Base-by-base conservation (phyloP, 2,329 filamentous ascomycete species). In the Cadophora sp. region DNA sequence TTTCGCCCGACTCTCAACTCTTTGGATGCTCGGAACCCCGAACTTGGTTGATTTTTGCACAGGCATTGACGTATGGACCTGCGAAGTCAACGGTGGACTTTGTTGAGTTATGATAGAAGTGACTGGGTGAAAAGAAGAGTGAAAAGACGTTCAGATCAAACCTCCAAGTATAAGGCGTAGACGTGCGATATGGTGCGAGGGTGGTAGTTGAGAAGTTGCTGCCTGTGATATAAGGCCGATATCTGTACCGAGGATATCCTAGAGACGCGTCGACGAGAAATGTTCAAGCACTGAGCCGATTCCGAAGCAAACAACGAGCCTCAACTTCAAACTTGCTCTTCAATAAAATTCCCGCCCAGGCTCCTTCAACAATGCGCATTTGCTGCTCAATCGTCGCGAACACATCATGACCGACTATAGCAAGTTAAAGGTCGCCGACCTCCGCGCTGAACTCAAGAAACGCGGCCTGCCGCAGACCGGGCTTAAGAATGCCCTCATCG, bases 361-460 rank as follows among this genome's bases (percentile, higher is more conserved):
- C 43, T 31, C 26, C 27, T 48, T 24, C 24, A 40, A 43, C 59
- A 55, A 75, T 76, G 73, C 67, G 68, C 73, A 68, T 43, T 67
- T 68, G 65, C 46, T 51, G 31, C 22, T 29, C 31, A 51, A 46
- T 8, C 56, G 62, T 27, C 14, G 14, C 46, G 61, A 63, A 48
- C 22, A 24, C 48, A 71, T 27, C 46, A 86, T 86, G 85, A 80
- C 81, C 69, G 84, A 86, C 72, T 87, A 84, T 77, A 82, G 77
- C 65, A 84, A 83, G 79, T 85, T 90, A 76, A 94, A 92, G 80
- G 92, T 95, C 71, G 83, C 89, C 40, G 91, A 94, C 75, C 85
- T 95, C 68, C 91, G 90, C 79, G 87, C 87, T 26, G 91, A 94
- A 82, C 84, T 94, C 51, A 93, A 92, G 80, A 84, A 83, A 68